Base-by-base conservation (phyloP, 2,329 filamentous ascomycete genomes). In the Paecilomyces formosus region DNA sequence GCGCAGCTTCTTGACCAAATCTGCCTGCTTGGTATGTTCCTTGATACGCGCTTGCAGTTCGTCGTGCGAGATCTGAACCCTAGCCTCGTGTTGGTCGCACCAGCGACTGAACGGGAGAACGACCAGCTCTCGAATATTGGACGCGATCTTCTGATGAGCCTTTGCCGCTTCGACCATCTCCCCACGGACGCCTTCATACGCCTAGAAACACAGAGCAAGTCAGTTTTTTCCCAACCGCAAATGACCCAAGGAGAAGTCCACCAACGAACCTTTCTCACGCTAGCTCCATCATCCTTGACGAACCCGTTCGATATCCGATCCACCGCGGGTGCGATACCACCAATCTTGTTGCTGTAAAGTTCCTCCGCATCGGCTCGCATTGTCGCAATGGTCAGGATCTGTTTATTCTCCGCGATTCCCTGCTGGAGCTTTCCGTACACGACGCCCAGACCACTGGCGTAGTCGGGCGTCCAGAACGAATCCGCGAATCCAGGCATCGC, bases 401-500 rank as follows among this genome's bases (percentile, higher is more conserved):
- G 94, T 69, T 93, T 89, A 75, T 99, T 96, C 77, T 99, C 94
- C 67, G 92, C 84, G 60, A 95, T 89, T 61, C 94, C 94, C 76
- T 99, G 94, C 76, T 97, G 92, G 58, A 99, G 87, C 81, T 99
- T 99, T 74, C 87, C 87, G 71, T 97, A 99, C 64, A 99, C 84
- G 64, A 97, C 92, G 57, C 93, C 92, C 65, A 99, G 85, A 62
- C 94, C 92, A 81, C 90, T 92, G 73, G 93, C 93, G 82, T 97
- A 97, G 83, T 99, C 94, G 73, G 86, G 85, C 62, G 94, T 96
- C 94, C 94, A 99, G 79, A 99, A 97, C 55, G 92, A 96, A 78
- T 93, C 91, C 66, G 92, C 87, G 78, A 99, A 97, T 69, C 90
- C 85, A 66, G 89, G 88, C 89, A 93, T 93, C 73, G 76, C 85